Base-by-base conservation (phyloP, 805 yeast genomes). In the Metschnikowia cerradonensis region DNA sequence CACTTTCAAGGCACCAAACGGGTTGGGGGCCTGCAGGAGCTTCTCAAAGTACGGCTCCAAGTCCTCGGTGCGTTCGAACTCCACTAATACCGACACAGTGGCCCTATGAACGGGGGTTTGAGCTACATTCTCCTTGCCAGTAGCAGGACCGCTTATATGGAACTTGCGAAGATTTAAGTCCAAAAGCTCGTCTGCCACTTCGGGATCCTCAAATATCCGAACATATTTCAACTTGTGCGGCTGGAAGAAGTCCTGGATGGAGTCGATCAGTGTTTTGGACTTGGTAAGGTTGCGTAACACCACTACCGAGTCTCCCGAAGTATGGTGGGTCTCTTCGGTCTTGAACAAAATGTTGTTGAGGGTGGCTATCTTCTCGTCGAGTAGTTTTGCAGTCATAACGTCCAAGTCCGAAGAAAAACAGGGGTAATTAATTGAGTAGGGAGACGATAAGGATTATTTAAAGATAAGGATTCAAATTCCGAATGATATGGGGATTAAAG, bases 201-300 rank as follows among this genome's bases (percentile, higher is more conserved):
- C 26, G 3, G 40, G 22, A 26, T 44, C 47, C 19, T 44, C 41
- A 13, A 35, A 44, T 6, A 44, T 44, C 22, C 47, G 47, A 2
- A 44, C 47, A 10, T 44, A 35, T 10, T 23, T 35, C 35, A 44
- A 44, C 35, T 44, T 44, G 15, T 17, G 26, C 6, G 47, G 47
- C 47, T 8, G 40, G 17, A 44, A 44, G 15, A 35, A 44, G 39
- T 34, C 20, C 39, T 26, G 47, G 23, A 44, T 36, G 23, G 47
- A 44, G 22, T 36, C 17, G 26, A 44, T 44, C 47, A 44, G 47
- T 6, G 47, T 36, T 13, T 36, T 44, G n/a, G 47, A 35, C 47
- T 44, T 44, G 15, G 11, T 6, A 13, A 44, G 40, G 15, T 44
- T 31, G 17, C 47, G 47, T 23, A 44, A 34, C 14, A 44, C 40